These are phyloP conservation scores for Areca catechu DNA, from an alignment of 176 grass and related monocot species.

Conservation along the genomic window DNA sequence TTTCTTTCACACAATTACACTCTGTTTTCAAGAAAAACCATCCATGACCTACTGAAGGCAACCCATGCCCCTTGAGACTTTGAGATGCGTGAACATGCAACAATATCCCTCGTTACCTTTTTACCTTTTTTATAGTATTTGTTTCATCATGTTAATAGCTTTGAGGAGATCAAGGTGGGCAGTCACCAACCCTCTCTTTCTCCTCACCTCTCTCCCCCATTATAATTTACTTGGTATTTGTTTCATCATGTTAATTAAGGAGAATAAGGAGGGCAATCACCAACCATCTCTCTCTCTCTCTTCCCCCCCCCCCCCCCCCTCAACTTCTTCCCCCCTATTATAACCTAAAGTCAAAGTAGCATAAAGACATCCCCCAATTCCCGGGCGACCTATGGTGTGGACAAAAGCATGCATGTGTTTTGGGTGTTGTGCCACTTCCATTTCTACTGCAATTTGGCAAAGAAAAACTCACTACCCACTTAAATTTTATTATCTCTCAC, in stretches of 20 bases:
- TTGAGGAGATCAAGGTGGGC: background rate
- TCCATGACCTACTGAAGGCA: too few species aligned
- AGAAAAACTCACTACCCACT: background rate
- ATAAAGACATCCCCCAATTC: conserved; percentile 65
- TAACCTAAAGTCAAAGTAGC: conserved; percentile 63
- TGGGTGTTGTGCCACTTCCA: conserved; percentile 38
- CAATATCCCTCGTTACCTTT: too few species aligned
- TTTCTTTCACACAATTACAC: too few species aligned
- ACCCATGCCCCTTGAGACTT: too few species aligned
- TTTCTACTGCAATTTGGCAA: conserved; percentile 33
- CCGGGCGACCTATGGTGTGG: conserved; percentile 53
- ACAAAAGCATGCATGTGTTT: conserved; percentile 78
- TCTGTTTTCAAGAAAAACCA: too few species aligned
- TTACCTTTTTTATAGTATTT: too few species aligned
- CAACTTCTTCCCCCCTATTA: conserved; percentile 10
- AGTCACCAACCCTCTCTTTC: background rate
- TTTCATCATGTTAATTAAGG: background rate
- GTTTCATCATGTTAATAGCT: background rate
- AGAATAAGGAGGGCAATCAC: background rate
- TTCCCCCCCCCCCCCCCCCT: background rate
- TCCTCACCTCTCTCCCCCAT: background rate
- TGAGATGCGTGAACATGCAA: too few species aligned
- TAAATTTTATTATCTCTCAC: background rate
- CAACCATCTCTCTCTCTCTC: conserved; percentile 15
- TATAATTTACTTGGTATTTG: too few species aligned